Percentiles rank a stretch among this genome's conserved stretches.
These are phyloP conservation scores for Encephalitozoon romaleae DNA, from an alignment of 371 early-diverging fungal genomes.

Conservation along the genomic window DNA sequence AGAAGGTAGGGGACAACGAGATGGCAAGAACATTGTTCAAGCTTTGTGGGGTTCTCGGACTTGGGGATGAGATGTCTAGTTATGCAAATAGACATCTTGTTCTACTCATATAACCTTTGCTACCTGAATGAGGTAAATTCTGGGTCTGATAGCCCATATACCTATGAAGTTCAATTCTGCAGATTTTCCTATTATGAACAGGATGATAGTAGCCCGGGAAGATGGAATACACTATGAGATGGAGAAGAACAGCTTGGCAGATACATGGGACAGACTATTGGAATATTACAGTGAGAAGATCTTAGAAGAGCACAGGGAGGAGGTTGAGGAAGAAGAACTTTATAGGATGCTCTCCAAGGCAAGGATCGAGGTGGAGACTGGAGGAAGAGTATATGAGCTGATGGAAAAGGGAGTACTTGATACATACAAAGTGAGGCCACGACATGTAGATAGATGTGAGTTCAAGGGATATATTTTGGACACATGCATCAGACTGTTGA, in stretches of 20 bases:
- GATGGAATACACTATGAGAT: neutral
- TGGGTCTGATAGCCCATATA: neutral
- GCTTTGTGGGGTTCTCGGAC: constrained; percentile 38
- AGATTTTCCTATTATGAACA: constrained; percentile 1
- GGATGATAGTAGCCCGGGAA: neutral
- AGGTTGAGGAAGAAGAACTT: neutral
- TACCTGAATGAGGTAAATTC: neutral
- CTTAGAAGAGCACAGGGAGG: neutral
- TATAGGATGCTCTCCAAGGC: neutral
- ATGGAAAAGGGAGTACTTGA: neutral
- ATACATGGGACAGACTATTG: neutral
- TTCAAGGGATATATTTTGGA: neutral
- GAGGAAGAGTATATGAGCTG: neutral
- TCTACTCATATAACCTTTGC: constrained; percentile 22
- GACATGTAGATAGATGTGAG: neutral
- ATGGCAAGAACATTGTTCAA: constrained; percentile 43
- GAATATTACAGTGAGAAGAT: neutral
- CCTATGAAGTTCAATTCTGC: neutral
- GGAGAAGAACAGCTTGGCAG: constrained; percentile 3
- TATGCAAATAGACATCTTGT: constrained; percentile 37
- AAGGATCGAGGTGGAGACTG: neutral
- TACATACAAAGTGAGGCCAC: neutral
- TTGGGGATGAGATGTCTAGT: constrained; percentile 33
- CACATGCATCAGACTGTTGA: neutral
- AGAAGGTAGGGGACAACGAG: constrained; percentile 18